Evolutionary conservation across 352 stramenopile species (phyloP).

Genomic region (Halophytophthora polymorphica): DNA sequence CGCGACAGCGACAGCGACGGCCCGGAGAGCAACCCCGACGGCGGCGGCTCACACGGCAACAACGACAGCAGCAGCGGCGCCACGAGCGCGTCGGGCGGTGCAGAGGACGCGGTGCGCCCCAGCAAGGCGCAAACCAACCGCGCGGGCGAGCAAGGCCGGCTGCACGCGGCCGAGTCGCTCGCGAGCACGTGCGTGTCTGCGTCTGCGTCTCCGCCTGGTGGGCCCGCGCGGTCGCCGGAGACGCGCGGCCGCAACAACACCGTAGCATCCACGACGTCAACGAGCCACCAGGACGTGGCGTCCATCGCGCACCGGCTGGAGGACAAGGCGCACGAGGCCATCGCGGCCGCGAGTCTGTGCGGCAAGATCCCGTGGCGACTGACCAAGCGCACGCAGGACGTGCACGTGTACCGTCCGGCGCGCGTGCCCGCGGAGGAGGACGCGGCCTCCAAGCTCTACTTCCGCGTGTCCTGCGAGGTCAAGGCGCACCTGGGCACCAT

Average conservation of each 20-base stretch:
- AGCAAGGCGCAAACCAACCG: not conserved
- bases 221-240: constrained; percentile 1
- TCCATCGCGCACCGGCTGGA: constrained; percentile 64
- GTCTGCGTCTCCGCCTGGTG: not conserved
- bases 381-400: constrained; percentile 75
- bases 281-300: constrained; percentile 37
- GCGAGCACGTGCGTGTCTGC: too few relatives aligned
- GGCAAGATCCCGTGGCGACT: constrained; percentile 64
- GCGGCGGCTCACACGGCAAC: constrained; percentile 19
- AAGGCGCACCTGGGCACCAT: constrained; percentile 76
- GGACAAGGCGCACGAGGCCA: constrained; percentile 69
- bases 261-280: constrained; percentile 23
- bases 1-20: constrained; percentile 23
- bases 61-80: constrained; percentile 2
- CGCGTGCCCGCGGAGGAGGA: constrained; percentile 41
- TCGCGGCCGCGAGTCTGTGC: constrained; percentile 54
- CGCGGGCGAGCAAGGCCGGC: constrained; percentile 42
- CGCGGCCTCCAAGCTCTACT: constrained; percentile 60
- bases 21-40: constrained; percentile 21
- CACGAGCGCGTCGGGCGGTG: constrained; percentile 7
- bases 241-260: constrained; percentile 10
- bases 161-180: constrained; percentile 49
- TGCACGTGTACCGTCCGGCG: constrained; percentile 70
- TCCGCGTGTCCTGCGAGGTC: constrained; percentile 81
- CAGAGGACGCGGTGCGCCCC: too few relatives aligned